A percentile compares a stretch with the other conserved stretches of the same genome.
These are phyloP conservation scores for Solidago caesia DNA, from an alignment of 129 eudicot genomes.

Conservation along the genomic window DNA sequence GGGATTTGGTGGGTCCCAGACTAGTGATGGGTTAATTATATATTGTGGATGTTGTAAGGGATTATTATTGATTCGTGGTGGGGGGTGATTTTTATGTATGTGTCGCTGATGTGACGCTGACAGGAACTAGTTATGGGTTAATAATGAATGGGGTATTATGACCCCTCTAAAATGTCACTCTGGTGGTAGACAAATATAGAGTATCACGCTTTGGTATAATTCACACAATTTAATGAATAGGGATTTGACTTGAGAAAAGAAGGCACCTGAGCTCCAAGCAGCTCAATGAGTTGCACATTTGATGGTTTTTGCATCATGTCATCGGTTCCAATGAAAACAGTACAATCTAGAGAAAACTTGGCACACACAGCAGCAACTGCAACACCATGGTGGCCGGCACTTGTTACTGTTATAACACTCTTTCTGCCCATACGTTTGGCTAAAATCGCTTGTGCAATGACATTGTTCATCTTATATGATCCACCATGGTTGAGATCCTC, in stretches of 20 bases:
- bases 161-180: no score
- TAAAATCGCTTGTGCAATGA: constrained; percentile 60
- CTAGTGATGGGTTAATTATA: no score
- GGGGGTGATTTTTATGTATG: no score
- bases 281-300: constrained; percentile 45
- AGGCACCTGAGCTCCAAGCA: constrained; percentile 57
- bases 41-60: no score
- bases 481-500: constrained; percentile 73
- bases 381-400: constrained; percentile 61
- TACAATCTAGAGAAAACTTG: constrained; percentile 52
- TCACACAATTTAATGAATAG: no score
- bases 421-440: constrained; percentile 60
- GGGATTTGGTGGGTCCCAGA: no score
- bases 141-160: no score
- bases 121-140: no score
- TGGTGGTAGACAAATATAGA: no score
- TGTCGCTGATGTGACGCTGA: no score
- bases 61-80: no score
- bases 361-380: constrained; percentile 67
- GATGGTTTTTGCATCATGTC: constrained; percentile 50
- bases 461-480: constrained; percentile 67
- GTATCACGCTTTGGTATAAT: no score
- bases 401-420: constrained; percentile 50
- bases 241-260: neutral
- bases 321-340: constrained; percentile 41